Evolutionary conservation across 2,329 filamentous ascomycete genomes (phyloP).

Genomic region (Neofusicoccum parvum): DNA sequence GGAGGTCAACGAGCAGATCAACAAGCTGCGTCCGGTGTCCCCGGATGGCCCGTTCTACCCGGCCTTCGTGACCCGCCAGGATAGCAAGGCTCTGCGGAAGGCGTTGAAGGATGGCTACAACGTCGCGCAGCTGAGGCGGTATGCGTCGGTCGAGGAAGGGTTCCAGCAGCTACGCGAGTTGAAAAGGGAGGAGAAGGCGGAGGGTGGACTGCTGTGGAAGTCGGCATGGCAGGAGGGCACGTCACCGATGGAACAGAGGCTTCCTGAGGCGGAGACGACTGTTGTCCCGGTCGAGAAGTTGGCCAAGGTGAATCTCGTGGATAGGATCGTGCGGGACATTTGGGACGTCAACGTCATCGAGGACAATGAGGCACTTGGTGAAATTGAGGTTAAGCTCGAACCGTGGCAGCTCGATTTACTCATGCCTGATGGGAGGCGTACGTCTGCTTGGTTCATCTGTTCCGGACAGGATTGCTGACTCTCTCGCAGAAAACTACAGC

Average conservation of each 20-base stretch:
- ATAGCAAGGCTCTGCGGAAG: constrained; percentile 31
- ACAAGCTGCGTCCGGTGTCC: constrained; percentile 33
- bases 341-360: constrained; percentile 39
- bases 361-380: constrained; percentile 38
- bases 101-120: constrained; percentile 34
- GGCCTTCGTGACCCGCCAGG: constrained; percentile 27
- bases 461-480: background rate
- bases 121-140: constrained; percentile 32
- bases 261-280: background rate
- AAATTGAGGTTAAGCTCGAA: constrained; percentile 37
- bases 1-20: constrained; percentile 35
- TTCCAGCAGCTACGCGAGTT: background rate
- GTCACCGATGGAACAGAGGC: background rate
- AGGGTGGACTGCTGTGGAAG: background rate
- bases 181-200: background rate
- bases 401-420: constrained; percentile 38
- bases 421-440: constrained; percentile 18
- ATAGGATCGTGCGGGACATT: constrained; percentile 36
- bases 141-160: constrained; percentile 26
- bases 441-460: background rate
- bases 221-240: constrained; percentile 9
- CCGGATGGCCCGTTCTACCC: constrained; percentile 27
- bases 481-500: background rate
- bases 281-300: background rate
- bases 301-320: constrained; percentile 35